A percentile compares a stretch with the other conserved stretches of the same genome.
Evolutionary conservation across 768 basidiomycete species (phyloP).

Genomic region (Rickenella mellea): DNA sequence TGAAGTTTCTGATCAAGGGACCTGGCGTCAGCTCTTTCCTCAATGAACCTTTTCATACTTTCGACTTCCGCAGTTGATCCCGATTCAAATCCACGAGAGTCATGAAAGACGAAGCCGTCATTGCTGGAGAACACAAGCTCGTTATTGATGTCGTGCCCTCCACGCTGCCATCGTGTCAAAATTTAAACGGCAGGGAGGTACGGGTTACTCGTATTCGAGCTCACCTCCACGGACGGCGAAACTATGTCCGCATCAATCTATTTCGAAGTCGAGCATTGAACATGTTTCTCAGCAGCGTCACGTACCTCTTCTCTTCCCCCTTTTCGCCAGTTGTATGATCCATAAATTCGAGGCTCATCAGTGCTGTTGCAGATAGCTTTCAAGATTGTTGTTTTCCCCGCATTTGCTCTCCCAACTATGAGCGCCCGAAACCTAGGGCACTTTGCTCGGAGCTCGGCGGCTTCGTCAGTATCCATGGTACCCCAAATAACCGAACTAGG

Average conservation of each 20-base stretch:
- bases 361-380: conserved; percentile 5
- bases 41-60: conserved; percentile 22
- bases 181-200: background rate
- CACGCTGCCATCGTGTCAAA: conserved; percentile 16
- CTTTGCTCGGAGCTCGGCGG: conserved; percentile 12
- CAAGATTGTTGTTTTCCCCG: conserved; percentile 11
- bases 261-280: no score
- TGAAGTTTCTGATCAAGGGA: conserved; percentile 21
- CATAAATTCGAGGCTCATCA: conserved; percentile 4
- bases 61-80: conserved; percentile 20
- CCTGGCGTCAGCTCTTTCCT: conserved; percentile 10
- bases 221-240: background rate
- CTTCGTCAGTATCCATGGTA: background rate
- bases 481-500: no score
- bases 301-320: no score
- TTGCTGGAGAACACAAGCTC: conserved; percentile 22
- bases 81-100: conserved; percentile 31
- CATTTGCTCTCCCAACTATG: conserved; percentile 9
- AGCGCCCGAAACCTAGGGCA: conserved; percentile 11
- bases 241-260: no score
- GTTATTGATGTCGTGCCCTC: conserved; percentile 23
- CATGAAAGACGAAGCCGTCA: conserved; percentile 28
- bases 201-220: background rate
- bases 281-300: no score
- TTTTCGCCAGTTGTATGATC: background rate